Evolutionary conservation across 164 flowering plant species (phyloP), one percentile per base, ranked within the genome.

Genomic region (Berberis vulgaris): DNA sequence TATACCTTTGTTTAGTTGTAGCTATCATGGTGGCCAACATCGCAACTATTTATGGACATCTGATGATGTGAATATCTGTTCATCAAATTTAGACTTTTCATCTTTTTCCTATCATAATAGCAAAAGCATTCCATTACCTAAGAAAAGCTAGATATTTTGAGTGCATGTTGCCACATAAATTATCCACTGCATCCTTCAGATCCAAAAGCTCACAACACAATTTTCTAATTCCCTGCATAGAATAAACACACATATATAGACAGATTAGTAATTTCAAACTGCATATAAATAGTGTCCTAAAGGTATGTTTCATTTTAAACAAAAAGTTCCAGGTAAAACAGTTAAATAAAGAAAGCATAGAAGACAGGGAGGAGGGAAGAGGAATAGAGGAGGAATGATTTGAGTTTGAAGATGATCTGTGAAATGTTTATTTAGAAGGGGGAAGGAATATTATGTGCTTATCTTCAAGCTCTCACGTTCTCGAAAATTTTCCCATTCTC

Each of bases 121-220:
- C 39, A 26, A 47, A 59, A 50, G 49, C 39, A 13, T 12, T n/a
- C 40, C 41, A 41, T 72, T 81, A 94, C 98, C 98, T 91, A 65
- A 91, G 80, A 73, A 91, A 91, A 57, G 98, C 88, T 70, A 83
- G 68, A 72, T 82, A 89, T 73, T 94, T 94, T 11, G 89, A 75
- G 5, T 78, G 92, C 77, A 78, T 85, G 76, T 94, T 86, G 13
- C 95, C 92, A 77, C 90, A 81, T 74, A 94, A 76, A 68, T 85
- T 86, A 49, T 94, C 98, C 59, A 91, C 98, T 2, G 97, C 88
- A 82, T 94, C 97, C 80, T 94, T 94, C 65, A 94, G 75, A 79
- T 87, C 96, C 81, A 94, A 71, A 62, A 94, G 95, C 82, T 94
- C 97, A 75, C 88, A 88, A 63, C 98, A 94, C 5, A 91, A 82